A percentile compares a stretch with the other conserved stretches of the same genome.
Evolutionary conservation across 805 yeast genomes (phyloP).

Genomic region (Candida schatavii): DNA sequence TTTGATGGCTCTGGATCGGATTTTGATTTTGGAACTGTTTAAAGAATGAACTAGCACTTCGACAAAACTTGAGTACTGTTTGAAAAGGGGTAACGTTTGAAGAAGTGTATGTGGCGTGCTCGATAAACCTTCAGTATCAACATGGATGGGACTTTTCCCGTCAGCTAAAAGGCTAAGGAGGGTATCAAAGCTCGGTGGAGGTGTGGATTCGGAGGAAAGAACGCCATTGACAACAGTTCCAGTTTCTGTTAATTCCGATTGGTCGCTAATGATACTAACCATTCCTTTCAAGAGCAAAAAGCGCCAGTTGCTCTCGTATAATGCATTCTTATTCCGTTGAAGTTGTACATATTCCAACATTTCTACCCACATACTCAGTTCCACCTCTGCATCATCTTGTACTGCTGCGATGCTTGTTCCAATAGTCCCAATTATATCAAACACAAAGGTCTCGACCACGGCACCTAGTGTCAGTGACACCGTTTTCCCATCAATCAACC

Average conservation of each 20-base stretch:
- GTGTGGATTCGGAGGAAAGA: neutral
- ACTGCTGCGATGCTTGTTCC: conserved; percentile 49
- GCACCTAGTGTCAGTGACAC: conserved; percentile 31
- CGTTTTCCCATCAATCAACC: conserved; percentile 29
- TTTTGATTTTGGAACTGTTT: conserved; percentile 29
- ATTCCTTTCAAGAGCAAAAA: conserved; percentile 15
- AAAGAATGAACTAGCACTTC: conserved; percentile 40
- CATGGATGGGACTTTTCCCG: conserved; percentile 7
- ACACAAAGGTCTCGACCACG: conserved; percentile 45
- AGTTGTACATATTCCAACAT: conserved; percentile 13
- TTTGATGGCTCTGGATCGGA: conserved; percentile 58
- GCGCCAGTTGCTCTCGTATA: conserved; percentile 9
- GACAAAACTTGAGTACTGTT: conserved; percentile 52
- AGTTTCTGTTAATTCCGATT: neutral
- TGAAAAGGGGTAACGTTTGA: neutral
- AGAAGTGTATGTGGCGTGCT: conserved; percentile 15
- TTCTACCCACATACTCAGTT: neutral
- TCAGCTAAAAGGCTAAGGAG: conserved; percentile 10
- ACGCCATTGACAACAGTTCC: neutral
- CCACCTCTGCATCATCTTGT: conserved; percentile 11
- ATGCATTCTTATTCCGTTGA: conserved; percentile 10
- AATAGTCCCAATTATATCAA: conserved; percentile 62
- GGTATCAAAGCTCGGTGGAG: neutral
- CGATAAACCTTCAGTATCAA: conserved; percentile 12
- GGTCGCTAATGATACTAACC: neutral